These are phyloP conservation scores for Trichoderma asperelloides DNA, from an alignment of 495 filamentous ascomycete species.

Conservation along the genomic window DNA sequence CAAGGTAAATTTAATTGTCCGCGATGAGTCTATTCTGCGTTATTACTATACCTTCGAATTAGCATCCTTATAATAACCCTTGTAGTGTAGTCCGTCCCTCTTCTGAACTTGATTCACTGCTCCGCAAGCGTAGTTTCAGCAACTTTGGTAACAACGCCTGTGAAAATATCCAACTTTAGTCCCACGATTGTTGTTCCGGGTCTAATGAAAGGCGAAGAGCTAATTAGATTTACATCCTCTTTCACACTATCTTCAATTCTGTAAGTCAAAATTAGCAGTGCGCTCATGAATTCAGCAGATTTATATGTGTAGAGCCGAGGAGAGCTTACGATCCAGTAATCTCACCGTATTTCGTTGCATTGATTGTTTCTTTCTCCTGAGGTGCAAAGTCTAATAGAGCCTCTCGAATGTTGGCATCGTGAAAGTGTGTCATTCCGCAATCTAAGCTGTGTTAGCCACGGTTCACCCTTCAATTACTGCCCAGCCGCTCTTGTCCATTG, in stretches of 20 bases:
- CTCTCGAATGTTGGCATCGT: conserved; percentile 17
- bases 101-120: not conserved
- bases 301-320: too few relatives aligned
- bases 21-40: not conserved
- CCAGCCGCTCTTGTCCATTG: not conserved
- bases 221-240: conserved; percentile 20
- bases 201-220: conserved; percentile 22
- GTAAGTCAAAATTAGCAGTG: conserved; percentile 1
- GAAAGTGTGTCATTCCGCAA: conserved; percentile 25
- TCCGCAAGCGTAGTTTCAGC: conserved; percentile 6
- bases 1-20: too few relatives aligned
- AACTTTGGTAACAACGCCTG: conserved; percentile 15
- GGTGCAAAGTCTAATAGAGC: conserved; percentile 19
- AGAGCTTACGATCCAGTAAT: conserved; percentile 17
- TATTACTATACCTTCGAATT: too few relatives aligned
- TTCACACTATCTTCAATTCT: conserved; percentile 23
- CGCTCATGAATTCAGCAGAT: not conserved
- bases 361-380: conserved; percentile 15
- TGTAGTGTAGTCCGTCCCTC: too few relatives aligned
- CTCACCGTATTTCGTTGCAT: conserved; percentile 21
- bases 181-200: conserved; percentile 22
- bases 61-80: too few relatives aligned
- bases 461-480: not conserved
- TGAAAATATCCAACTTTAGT: conserved; percentile 22
- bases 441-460: conserved; percentile 1